Base-by-base conservation (phyloP, 1,284 basidiomycete species). In the Macrocystidia cucumis region DNA sequence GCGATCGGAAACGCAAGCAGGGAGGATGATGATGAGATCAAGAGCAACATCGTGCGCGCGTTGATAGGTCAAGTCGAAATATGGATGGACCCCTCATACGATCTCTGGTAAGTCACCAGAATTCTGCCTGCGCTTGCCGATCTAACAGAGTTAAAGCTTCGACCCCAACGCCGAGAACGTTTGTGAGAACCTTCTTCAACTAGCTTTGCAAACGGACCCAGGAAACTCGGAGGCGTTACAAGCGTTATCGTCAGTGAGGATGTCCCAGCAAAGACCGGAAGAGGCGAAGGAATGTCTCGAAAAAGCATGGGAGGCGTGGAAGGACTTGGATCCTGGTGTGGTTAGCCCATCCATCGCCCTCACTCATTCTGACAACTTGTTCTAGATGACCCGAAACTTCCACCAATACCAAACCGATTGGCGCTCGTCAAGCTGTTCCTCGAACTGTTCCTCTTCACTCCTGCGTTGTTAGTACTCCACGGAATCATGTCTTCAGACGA, bases 31-130 rank as follows among this genome's bases (percentile, higher is more conserved):
- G 51, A 59, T 2, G 87, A 91, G 53, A 58, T 82, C 29, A 76
- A 70, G 53, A 71, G 64, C 37, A 90, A 79, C 51, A 82, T 86
- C 24, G 81, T 91, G 4, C 68, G 83, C n/a, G 89, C 90, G 1
- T 65, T 95, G 17, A 76, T 95, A 13, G 87, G 86, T 11, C 93
- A 95, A 75, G 87, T 95, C 11, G 92, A 96, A 57, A 84, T 96
- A 19, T 97, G 91, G 86, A 91, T 97, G 83, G 89, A 92, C 49
- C 83, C 82, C 17, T 69, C 70, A 2, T 79, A 82, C 46, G 91
- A 95, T 64, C 65, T 97, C 30, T 96, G 92, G 92, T 88, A 49
- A 39, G 78, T 64, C 2, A 32, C 22, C 19, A 21, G 19, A n/a
- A 12, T 27, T 16, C 19, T 9, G 19, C 9, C 14, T 3, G 17